Evolutionary conservation across 1,284 basidiomycete genomes (phyloP), one percentile per base, ranked within the genome.

Genomic region (Rhodotorula sp.): DNA sequence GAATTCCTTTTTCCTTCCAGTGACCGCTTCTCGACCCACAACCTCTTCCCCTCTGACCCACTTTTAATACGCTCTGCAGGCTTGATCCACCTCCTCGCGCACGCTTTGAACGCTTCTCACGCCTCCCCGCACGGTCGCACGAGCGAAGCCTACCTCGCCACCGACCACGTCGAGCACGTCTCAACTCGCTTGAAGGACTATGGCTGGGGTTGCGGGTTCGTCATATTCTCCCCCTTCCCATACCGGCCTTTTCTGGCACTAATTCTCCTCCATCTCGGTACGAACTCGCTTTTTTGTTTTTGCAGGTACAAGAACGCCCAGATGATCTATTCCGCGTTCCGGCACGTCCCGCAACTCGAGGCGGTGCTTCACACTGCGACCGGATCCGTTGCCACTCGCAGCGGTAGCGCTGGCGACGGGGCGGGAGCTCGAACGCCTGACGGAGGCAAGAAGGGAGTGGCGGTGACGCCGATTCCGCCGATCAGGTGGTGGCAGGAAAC

Each of bases 261-360:
- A 5, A 34, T 34, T 5, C 6, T 34, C 34, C 34, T 34, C 34
- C 6, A 5, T 34, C 34, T 34, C 34, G 34, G 34, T 34, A n/a
- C 5, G 51, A 14, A 21, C n/a, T n/a, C n/a, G n/a, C n/a, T n/a
- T n/a, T n/a, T n/a, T n/a, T n/a, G n/a, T n/a, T n/a, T n/a, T n/a
- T n/a, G n/a, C 60, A 73, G 76, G 4, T 80, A 79, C 70, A 72
- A 76, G 48, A 79, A 78, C 64, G 59, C 73, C 1, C 78, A 78
- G 58, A 80, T 80, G 79, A 39, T 79, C 29, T 74, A 75, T 59
- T 77, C 78, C 29, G 63, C 76, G 8, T 21, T 71, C 6, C 67
- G 73, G 29, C 71, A 77, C 58, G 49, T 78, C 20, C 67, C 68
- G 16, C 76, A 73, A 34, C 68, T 71, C 62, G 31, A 34, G 3